Base-by-base conservation (phyloP, 116 monocot species). In the Dioscorea cayenensis region DNA sequence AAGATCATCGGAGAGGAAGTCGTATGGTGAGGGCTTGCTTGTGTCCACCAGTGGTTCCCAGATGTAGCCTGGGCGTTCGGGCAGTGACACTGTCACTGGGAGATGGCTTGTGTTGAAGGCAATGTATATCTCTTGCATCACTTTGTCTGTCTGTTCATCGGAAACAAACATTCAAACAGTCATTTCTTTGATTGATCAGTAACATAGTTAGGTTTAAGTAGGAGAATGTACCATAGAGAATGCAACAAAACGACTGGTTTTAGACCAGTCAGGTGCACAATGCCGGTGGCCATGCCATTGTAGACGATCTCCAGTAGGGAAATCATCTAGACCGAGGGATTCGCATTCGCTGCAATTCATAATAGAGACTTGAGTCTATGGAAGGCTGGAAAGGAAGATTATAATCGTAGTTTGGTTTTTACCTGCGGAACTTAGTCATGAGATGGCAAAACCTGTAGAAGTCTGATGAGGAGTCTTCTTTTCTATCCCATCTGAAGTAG, bases 11-110 rank as follows among this genome's bases (percentile, higher is more conserved):
- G 84, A 60, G 67, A 96, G 82, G 79, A 90, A 92, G 84, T 96
- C 97, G 20, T 82, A 97, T 7, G 97, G 97, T 23, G 82, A 75
- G 0, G 83, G 72, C 77, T 93, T 92, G 79, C 86, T 78, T 22
- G 97, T 93, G 81, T 97, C 97, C 1, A 93, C 90, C 37, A 97
- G 70, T 18, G 82, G 88, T 35, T 90, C 90, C 97, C 97, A 93
- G 38, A 79, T 70, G 65, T 84, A 84, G n/a, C 90, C 97, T 5
- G 82, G 84, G 9, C 90, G 80, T 51, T 86, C 90, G 5, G 93
- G 93, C 27, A 92, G 79, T 14, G 72, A 70, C 22, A 93, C 71
- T 4, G 69, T 82, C 10, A 80, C 85, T 6, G 94, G 87, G 6
- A 79, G 71, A 79, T 97, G 91, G 80, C 87, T 87, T 48, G 89